Evolutionary conservation across 306 rosid species (phyloP).

Genomic region (Quercus robur): DNA sequence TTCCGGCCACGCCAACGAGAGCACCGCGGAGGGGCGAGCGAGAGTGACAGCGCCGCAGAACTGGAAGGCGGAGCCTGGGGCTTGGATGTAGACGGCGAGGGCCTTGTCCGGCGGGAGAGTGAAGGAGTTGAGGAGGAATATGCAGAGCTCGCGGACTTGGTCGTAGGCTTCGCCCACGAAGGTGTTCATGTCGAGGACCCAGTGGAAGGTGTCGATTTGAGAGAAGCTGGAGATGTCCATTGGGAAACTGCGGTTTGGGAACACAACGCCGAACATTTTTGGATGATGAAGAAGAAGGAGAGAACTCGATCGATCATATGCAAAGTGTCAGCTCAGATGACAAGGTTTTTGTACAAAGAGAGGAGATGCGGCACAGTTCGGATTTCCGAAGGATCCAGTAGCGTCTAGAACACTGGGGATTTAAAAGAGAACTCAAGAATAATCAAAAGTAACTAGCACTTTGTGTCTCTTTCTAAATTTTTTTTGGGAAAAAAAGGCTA

Average conservation of each 20-base stretch:
- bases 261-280: slow-evolving; percentile 85
- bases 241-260: slow-evolving; percentile 92
- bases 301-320: not conserved
- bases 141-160: slow-evolving; percentile 71
- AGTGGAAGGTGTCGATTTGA: slow-evolving; percentile 85
- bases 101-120: slow-evolving; percentile 92
- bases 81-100: slow-evolving; percentile 81
- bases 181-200: slow-evolving; percentile 91
- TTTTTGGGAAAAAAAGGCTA: no score
- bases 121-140: slow-evolving; percentile 73
- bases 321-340: not conserved
- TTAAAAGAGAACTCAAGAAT: not conserved
- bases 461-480: no score
- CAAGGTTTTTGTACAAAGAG: not conserved
- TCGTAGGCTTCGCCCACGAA: slow-evolving; percentile 86
- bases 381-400: not conserved
- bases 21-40: slow-evolving; percentile 79
- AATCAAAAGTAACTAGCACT: no score
- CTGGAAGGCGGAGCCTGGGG: slow-evolving; percentile 80
- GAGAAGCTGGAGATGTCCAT: slow-evolving; percentile 85
- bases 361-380: not conserved
- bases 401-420: not conserved
- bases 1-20: slow-evolving; percentile 71
- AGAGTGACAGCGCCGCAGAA: slow-evolving; percentile 77
- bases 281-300: not conserved